Conservation (phyloP, 2,329 filamentous ascomycete genomes). For the Fusarium sacchari region DNA sequence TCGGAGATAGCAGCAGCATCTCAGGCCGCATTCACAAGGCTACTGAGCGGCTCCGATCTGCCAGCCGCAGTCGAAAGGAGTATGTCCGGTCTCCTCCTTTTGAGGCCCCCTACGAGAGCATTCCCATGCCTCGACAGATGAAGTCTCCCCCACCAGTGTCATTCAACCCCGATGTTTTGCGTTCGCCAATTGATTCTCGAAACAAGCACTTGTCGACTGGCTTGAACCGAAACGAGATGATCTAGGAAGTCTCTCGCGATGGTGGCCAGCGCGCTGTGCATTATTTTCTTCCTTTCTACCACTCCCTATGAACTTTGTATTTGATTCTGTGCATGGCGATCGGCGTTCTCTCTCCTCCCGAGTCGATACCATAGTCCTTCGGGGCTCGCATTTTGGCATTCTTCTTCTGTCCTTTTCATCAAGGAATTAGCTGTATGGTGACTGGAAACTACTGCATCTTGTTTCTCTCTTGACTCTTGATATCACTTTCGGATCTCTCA, state of each 20-base stretch:
- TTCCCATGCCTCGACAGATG: conserved; percentile 46
- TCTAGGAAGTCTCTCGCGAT: conserved; percentile 50
- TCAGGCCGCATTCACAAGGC: conserved; percentile 65
- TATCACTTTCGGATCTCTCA: conserved; percentile 7
- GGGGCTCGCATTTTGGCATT: conserved; percentile 21
- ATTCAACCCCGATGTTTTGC: conserved; percentile 51
- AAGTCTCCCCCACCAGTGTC: conserved; percentile 51
- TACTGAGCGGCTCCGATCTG: conserved; percentile 69
- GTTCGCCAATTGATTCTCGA: conserved; percentile 47
- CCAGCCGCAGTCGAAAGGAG: conserved; percentile 64
- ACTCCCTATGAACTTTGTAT: conserved; percentile 33
- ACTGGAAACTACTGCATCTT: not conserved
- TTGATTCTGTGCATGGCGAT: conserved; percentile 53
- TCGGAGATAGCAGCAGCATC: conserved; percentile 61
- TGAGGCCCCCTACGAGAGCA: conserved; percentile 56
- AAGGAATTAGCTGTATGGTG: conserved; percentile 1
- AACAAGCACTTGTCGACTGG: conserved; percentile 60
- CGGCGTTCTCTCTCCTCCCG: conserved; percentile 46
- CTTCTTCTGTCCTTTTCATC: not conserved
- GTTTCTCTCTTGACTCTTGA: conserved; percentile 13
- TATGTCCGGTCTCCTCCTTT: conserved; percentile 39
- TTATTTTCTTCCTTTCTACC: conserved; percentile 28
- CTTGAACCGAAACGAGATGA: conserved; percentile 65
- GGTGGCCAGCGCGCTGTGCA: conserved; percentile 1
- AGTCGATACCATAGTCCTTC: conserved; percentile 35